Evolutionary conservation across 371 early-diverging fungal genomes (phyloP).

Genomic region (Conidiobolus incongruus): DNA sequence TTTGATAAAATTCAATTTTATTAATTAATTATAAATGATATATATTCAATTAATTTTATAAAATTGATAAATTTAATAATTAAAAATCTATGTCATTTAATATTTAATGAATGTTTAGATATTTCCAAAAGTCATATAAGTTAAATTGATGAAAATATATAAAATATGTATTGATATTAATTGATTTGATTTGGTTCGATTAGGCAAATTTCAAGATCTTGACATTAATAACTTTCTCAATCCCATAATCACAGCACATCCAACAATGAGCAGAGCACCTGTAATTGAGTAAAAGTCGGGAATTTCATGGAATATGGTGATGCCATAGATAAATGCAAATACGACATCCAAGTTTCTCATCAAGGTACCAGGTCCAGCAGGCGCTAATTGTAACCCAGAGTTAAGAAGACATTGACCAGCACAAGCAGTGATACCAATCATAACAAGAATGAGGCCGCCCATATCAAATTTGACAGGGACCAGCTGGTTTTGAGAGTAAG

Average conservation of each 20-base stretch:
- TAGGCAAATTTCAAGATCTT: too few relatives aligned
- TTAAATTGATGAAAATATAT: too few relatives aligned
- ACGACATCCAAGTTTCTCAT: conserved; percentile 67
- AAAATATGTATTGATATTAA: too few relatives aligned
- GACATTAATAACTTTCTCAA: conserved; percentile 23
- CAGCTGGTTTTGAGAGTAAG: conserved; percentile 1
- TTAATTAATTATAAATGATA: too few relatives aligned
- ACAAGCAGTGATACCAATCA: conserved; percentile 19
- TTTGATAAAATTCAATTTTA: too few relatives aligned
- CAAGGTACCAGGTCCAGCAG: conserved; percentile 48
- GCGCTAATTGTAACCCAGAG: conserved; percentile 46
- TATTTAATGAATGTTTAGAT: too few relatives aligned
- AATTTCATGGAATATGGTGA: conserved; percentile 33
- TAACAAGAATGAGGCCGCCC: background rate
- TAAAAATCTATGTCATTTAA: too few relatives aligned
- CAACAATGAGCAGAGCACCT: conserved; percentile 41
- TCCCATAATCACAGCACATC: conserved; percentile 36
- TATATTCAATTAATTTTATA: too few relatives aligned
- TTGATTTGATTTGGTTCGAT: too few relatives aligned
- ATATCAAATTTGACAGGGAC: background rate
- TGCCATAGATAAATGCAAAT: conserved; percentile 52
- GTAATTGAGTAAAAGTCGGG: conserved; percentile 23
- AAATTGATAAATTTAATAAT: too few relatives aligned
- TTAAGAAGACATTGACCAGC: conserved; percentile 53
- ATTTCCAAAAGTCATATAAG: too few relatives aligned